A percentile compares a stretch with the other conserved stretches of the same genome.
These are phyloP conservation scores for Apiotrichum veenhuisii DNA, from an alignment of 1,284 basidiomycete species.

Conservation along the genomic window DNA sequence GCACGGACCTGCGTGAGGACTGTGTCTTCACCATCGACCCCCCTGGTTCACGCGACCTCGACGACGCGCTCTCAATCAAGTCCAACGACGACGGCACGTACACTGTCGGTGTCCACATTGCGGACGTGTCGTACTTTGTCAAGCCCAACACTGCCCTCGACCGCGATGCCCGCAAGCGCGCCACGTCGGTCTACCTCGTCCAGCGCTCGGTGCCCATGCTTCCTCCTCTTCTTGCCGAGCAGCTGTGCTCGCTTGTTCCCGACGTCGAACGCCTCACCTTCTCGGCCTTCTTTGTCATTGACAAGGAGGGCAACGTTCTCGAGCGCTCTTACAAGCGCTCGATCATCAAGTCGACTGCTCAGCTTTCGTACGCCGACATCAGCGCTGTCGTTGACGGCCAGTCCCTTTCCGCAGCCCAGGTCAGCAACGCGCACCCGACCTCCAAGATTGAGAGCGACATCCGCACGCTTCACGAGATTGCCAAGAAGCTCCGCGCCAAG, in stretches of 20 bases:
- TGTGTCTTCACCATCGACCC: constrained; percentile 94
- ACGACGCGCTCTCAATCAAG: constrained; percentile 89
- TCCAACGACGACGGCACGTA: constrained; percentile 83
- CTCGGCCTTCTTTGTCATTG: constrained; percentile 81
- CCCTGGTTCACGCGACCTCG: constrained; percentile 80
- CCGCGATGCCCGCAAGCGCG: constrained; percentile 94
- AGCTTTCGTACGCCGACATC: constrained; percentile 77
- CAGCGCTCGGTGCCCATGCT: constrained; percentile 96
- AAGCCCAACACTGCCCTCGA: constrained; percentile 95
- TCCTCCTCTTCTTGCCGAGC: constrained; percentile 82
- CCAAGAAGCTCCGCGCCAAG: constrained; percentile 67
- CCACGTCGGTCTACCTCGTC: constrained; percentile 93
- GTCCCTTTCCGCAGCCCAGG: constrained; percentile 55
- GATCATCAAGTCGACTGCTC: constrained; percentile 75
- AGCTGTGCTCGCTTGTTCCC: constrained; percentile 86
- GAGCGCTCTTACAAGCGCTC: constrained; percentile 91
- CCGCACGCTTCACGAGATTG: constrained; percentile 60
- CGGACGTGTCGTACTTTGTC: constrained; percentile 94
- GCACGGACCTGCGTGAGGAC: constrained; percentile 79
- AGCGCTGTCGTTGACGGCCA: constrained; percentile 77
- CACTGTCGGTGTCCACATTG: constrained; percentile 89
- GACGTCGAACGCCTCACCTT: constrained; percentile 85
- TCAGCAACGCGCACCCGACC: constrained; percentile 59
- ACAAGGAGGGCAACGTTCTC: constrained; percentile 71
- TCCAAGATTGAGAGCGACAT: constrained; percentile 70